Percentiles rank a stretch among this genome's conserved stretches.
Conservation (phyloP, 345 rosid genomes). For the Salix caprea region DNA sequence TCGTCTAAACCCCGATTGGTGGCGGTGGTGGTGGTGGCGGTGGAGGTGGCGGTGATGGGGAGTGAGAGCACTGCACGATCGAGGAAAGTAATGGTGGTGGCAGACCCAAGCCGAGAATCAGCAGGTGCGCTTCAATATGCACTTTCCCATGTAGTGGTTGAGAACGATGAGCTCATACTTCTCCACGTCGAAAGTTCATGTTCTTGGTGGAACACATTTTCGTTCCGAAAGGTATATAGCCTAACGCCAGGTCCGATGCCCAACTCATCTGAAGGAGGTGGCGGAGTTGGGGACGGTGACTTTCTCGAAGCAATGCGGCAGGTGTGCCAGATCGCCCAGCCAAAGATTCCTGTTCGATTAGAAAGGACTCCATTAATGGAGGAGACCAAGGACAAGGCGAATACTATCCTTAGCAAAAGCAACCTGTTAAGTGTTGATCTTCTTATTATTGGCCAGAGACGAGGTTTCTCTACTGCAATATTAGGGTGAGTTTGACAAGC, state of each 20-base stretch:
- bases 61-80: slow-evolving; percentile 16
- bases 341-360: slow-evolving; percentile 40
- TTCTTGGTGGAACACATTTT: slow-evolving; percentile 56
- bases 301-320: slow-evolving; percentile 71
- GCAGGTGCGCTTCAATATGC: slow-evolving; percentile 72
- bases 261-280: slow-evolving; percentile 5
- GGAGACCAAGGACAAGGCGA: slow-evolving; percentile 55
- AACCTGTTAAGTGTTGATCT: slow-evolving; percentile 47
- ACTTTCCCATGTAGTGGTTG: slow-evolving; percentile 58
- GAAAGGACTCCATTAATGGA: slow-evolving; percentile 28
- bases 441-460: slow-evolving; percentile 64
- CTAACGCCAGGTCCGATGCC: not conserved
- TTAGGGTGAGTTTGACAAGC: slow-evolving; percentile 46
- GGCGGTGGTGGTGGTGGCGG: not conserved
- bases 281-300: slow-evolving; percentile 36
- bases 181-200: slow-evolving; percentile 45
- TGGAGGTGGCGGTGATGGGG: slow-evolving; percentile 16
- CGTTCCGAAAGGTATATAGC: slow-evolving; percentile 37
- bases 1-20: not conserved
- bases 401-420: slow-evolving; percentile 46
- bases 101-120: slow-evolving; percentile 59
- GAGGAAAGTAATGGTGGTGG: slow-evolving; percentile 68
- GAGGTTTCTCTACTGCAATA: slow-evolving; percentile 61
- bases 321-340: slow-evolving; percentile 54
- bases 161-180: slow-evolving; percentile 60